Conservation (phyloP, 2,329 filamentous ascomycete genomes). For the Domatiomyces catenatus region DNA sequence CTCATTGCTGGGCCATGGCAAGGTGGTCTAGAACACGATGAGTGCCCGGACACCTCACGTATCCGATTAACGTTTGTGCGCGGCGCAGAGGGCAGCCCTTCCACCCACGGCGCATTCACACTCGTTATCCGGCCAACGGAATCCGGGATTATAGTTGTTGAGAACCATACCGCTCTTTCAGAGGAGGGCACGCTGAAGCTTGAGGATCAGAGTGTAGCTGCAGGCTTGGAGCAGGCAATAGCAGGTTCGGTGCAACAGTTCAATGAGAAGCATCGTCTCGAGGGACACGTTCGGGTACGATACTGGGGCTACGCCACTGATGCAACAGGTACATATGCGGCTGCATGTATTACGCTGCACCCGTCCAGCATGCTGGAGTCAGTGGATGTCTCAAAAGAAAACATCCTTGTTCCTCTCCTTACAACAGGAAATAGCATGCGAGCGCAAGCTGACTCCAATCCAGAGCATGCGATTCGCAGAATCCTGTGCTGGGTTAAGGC, state of each 20-base stretch:
- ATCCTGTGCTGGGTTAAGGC: constrained; percentile 4
- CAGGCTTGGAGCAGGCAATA: constrained; percentile 4
- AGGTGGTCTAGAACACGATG: neutral
- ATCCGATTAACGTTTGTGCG: neutral
- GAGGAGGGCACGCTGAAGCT: neutral
- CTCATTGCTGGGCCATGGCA: neutral
- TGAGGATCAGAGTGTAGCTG: neutral
- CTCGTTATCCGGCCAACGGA: neutral
- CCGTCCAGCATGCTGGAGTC: constrained; percentile 45
- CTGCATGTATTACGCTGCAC: constrained; percentile 37
- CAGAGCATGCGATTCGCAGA: constrained; percentile 1
- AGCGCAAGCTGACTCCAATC: neutral
- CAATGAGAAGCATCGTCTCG: constrained; percentile 35
- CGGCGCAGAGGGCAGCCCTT: neutral
- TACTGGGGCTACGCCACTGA: constrained; percentile 39
- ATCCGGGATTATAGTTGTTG: neutral
- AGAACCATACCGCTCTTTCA: neutral
- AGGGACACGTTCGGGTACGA: constrained; percentile 33
- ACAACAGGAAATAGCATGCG: neutral
- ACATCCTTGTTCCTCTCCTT: constrained; percentile 5
- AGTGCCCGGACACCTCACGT: neutral
- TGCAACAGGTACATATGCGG: constrained; percentile 30
- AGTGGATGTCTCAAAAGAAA: constrained; percentile 5
- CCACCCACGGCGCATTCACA: neutral
- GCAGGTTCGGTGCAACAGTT: constrained; percentile 21